Evolutionary conservation across 805 yeast genomes (phyloP), one percentile per base, ranked within the genome.

Genomic region (Saccharomycopsis sp.): DNA sequence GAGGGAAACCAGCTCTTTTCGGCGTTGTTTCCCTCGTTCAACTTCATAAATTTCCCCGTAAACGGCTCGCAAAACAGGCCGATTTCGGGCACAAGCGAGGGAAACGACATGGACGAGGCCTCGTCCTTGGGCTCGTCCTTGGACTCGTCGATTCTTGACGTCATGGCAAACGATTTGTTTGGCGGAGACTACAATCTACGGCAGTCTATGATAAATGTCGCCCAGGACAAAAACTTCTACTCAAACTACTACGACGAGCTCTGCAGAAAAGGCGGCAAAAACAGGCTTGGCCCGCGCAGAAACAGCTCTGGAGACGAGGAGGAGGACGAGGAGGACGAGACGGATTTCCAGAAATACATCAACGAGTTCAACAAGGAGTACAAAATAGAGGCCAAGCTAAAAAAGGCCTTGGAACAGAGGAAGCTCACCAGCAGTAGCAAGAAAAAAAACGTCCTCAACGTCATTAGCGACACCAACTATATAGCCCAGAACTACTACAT

Each of bases 261-360:
- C 16, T 44, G 21, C 18, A 53, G 5, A 16, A 24, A 16, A 12
- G 34, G 24, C 34, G 21, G 40, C 7, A 50, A 48, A 29, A 34
- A 29, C 15, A 44, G 16, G 21, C 21, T 44, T 12, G 18, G 7
- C 4, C 20, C 24, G 34, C 9, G 16, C 7, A 41, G 37, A 29
- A 29, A 24, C 29, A 51, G 9, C 21, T 48, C 20, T 21, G 41
- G 20, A 34, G 46, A 48, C 12, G 37, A 53, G 14, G 50, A 50
- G 21, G 56, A 52, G 23, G 54, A 53, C 12, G 16, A 52, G 7
- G 21, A 21, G 23, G 58, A 48, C 37, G 21, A 20, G 18, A 46
- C 58, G 12, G 63, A 60, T 55, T 60, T 57, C 34, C 57, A 57
- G 34, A 55, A 60, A n/a, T 60, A 60, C 34, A 55, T 60, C 8